Conservation (phyloP, 225 moss, liverwort and hornwort genomes). For the Antitrichia curtipendula region DNA sequence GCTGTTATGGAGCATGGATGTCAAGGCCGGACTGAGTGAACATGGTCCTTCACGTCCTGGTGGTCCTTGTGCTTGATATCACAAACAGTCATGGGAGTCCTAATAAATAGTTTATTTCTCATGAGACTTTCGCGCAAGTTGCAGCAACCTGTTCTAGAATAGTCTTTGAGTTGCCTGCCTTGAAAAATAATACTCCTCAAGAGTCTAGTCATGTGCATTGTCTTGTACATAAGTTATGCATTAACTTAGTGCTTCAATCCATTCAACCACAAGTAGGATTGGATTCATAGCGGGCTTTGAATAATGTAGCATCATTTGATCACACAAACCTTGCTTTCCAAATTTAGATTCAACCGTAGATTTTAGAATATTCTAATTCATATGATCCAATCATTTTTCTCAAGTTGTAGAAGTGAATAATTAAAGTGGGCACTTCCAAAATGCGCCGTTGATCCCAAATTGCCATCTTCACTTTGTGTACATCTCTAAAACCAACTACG, state of each 20-base stretch:
- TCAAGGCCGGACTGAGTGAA: not conserved
- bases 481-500: no score
- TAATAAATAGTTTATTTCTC: fast-evolving
- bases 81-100: not conserved
- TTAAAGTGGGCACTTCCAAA: no score
- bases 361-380: not conserved
- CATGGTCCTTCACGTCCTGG: not conserved
- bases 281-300: no score
- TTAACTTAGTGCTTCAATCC: not conserved
- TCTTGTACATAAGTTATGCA: no score
- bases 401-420: not conserved
- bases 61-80: not conserved
- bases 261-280: no score
- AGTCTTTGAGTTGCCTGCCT: not conserved
- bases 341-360: no score
- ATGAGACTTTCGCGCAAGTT: not conserved
- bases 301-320: not conserved
- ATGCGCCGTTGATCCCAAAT: fast-evolving
- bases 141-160: not conserved
- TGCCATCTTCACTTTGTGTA: fast-evolving
- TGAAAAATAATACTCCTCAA: no score
- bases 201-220: not conserved
- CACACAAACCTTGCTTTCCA: not conserved
- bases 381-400: no score
- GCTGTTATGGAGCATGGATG: not conserved